Evolutionary conservation across 2,329 filamentous ascomycete genomes (phyloP).

Genomic region (Cadophora gregata): DNA sequence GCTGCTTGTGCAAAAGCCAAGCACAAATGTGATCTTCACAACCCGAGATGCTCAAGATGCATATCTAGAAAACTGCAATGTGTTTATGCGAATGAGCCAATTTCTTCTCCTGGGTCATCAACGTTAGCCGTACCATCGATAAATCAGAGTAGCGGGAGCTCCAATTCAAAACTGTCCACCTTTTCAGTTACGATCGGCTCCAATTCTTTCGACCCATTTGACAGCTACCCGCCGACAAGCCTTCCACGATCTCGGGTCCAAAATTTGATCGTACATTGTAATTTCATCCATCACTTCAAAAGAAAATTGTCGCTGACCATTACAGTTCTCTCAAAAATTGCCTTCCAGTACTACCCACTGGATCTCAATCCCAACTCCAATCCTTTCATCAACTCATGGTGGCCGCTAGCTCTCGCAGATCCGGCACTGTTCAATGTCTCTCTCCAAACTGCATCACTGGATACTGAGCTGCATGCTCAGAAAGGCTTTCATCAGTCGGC

Average conservation of each 20-base stretch:
- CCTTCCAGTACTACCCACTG: slow-evolving; percentile 65
- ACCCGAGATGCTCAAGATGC: slow-evolving; percentile 61
- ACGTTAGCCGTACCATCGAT: not conserved
- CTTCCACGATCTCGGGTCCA: slow-evolving; percentile 58
- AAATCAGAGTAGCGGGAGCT: not conserved
- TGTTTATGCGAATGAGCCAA: slow-evolving; percentile 60
- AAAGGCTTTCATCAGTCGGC: slow-evolving; percentile 60
- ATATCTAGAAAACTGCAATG: slow-evolving; percentile 54
- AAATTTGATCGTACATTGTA: slow-evolving; percentile 62
- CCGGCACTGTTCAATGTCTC: slow-evolving; percentile 64
- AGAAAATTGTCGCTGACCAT: slow-evolving; percentile 32
- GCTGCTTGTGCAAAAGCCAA: slow-evolving; percentile 61
- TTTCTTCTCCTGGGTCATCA: not conserved
- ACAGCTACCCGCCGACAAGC: slow-evolving; percentile 60
- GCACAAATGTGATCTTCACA: slow-evolving; percentile 60
- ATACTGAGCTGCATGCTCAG: slow-evolving; percentile 57
- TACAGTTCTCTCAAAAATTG: slow-evolving; percentile 60
- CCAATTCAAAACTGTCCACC: not conserved
- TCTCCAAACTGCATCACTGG: slow-evolving; percentile 62
- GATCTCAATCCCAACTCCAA: slow-evolving; percentile 59
- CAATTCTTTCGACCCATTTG: slow-evolving; percentile 58
- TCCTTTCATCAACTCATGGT: slow-evolving; percentile 65
- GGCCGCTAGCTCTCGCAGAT: slow-evolving; percentile 61
- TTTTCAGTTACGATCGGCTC: slow-evolving; percentile 39
- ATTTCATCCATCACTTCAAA: slow-evolving; percentile 34